Conservation (phyloP, 495 filamentous ascomycete genomes). For the Tuber calosporum region DNA sequence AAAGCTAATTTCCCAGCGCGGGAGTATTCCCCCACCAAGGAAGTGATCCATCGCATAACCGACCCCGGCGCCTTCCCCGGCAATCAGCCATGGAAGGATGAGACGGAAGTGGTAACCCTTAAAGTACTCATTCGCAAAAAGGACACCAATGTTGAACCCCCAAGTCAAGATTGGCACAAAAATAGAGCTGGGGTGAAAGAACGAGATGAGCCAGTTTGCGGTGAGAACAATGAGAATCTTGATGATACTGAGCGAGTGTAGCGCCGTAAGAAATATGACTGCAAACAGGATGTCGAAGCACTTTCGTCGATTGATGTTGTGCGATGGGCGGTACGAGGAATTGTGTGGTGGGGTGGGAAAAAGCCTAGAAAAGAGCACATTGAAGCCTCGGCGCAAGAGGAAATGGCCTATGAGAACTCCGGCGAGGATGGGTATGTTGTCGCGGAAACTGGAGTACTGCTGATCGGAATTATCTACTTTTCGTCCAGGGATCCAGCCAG, state of each 20-base stretch:
- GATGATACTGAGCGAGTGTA: constrained; percentile 77
- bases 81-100: constrained; percentile 52
- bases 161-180: constrained; percentile 56
- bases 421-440: constrained; percentile 75
- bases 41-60: constrained; percentile 43
- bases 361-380: constrained; percentile 43
- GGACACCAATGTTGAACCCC: constrained; percentile 77
- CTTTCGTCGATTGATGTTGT: constrained; percentile 60
- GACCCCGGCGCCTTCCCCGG: constrained; percentile 39
- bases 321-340: constrained; percentile 27
- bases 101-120: constrained; percentile 64
- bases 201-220: constrained; percentile 65
- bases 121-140: constrained; percentile 86
- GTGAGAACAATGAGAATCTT: constrained; percentile 77
- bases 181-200: constrained; percentile 38
- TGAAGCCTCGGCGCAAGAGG: constrained; percentile 63
- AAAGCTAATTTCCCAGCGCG: constrained; percentile 91
- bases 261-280: constrained; percentile 61
- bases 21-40: constrained; percentile 65
- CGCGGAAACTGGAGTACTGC: constrained; percentile 80
- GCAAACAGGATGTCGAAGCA: constrained; percentile 81
- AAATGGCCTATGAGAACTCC: constrained; percentile 68
- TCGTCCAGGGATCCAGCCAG: constrained; percentile 91
- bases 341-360: constrained; percentile 35
- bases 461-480: constrained; percentile 87